Evolutionary conservation across 371 early-diverging fungal genomes (phyloP), one percentile per base, ranked within the genome.

Genomic region (Umbelopsis sp.): DNA sequence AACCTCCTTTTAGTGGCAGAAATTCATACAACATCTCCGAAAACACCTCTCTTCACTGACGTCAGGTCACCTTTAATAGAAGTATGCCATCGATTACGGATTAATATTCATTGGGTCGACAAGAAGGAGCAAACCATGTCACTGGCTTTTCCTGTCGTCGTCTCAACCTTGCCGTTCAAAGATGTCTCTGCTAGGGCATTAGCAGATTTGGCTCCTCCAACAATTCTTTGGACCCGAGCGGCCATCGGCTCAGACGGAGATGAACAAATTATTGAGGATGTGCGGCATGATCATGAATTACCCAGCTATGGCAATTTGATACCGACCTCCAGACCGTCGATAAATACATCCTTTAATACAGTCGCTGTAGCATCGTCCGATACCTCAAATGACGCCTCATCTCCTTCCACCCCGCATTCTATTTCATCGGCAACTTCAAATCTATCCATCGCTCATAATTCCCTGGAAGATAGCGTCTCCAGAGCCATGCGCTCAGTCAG

Each of bases 81-180:
- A 57, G 57, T 57, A 29, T 29, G 57, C 18, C 57, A 57, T 35
- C 57, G 57, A 14, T 29, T 57, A 18, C 22, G 57, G 35, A 35
- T 57, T 16, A 57, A 57, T 57, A 35, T 57, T 4, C 37, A 57
- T 35, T 57, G 57, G 57, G 57, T 35, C 29, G 57, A 57, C 12
- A 57, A 35, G 18, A 57, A 35, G 87, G 88, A 74, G 87, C 89
- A 37, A 83, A 80, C 51, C 89, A 90, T 71, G 87, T 90, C 22
- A 87, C 89, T 65, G 75, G 80, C 8, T 66, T 70, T 46, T 78
- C 83, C 57, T 1, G 35, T 57, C 4, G 57, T 57, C 70, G 3
- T n/a, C 64, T 57, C 57, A 18, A 57, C 57, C 2, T 29, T 57
- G n/a, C 57, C 57, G 4, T 57, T 57, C 12, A 57, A 57, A n/a